Evolutionary conservation across 768 basidiomycete species (phyloP), one percentile per base, ranked within the genome.

Genomic region (Leccinum uliginosum): DNA sequence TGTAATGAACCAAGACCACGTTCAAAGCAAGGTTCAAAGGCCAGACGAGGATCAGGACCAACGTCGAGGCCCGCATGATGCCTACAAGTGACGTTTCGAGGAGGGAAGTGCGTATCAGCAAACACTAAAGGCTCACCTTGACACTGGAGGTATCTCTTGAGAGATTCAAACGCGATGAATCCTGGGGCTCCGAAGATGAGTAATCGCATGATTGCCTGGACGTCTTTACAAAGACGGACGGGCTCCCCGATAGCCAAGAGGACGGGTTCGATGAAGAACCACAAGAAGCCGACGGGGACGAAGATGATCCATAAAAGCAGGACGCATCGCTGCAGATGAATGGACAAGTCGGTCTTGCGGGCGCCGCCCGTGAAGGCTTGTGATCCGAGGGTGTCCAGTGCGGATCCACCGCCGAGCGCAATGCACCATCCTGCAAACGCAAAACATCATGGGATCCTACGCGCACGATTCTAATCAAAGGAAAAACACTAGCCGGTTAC

Each of bases 91-190:
- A 55, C 12, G 50, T 48, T 50, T 50, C 46, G 40, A 43, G 55
- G 34, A 43, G 4, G 44, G 17, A 12, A 10, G 23, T 4, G 21
- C 12, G 21, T 2, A 17, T 40, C 21, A 11, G 19, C 1, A 8
- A 24, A 5, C 23, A 11, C 46, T 27, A 1, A 9, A 3, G 43
- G 56, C 75, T 59, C 56, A 85, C 86, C 88, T 76, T 91, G 87
- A 56, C 87, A 89, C 65, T 89, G 89, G 24, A 91, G 68, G 68
- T 89, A 91, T 70, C 87, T 90, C 69, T 90, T 90, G 62, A 89
- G 73, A 55, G 82, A 84, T 67, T 91, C 87, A 56, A 89, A 89
- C 2, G 81, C 86, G 62, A 89, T 82, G 64, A 88, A 89, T 2
- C 81, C 88, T 0, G 89, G 89, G 0, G 83, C 85, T 2, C 82